Base-by-base conservation (phyloP, 164 flowering plant genomes). In the Echeveria elegans region DNA sequence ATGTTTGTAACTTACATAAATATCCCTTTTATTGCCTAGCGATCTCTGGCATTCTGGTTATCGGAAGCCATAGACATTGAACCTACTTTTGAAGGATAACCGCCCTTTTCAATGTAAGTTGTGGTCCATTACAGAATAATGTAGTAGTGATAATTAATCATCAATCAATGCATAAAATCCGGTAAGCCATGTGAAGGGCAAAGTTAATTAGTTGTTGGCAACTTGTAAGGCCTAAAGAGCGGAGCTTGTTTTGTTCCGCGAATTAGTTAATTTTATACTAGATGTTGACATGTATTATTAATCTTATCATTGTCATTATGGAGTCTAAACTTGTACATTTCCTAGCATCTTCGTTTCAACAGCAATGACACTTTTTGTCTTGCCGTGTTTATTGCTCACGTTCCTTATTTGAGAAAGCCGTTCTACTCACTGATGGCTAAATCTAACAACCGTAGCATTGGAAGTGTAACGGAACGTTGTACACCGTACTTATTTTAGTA, bases 1-100 rank as follows among this genome's bases (percentile, higher is more conserved):
- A n/a, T n/a, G n/a, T n/a, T n/a, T n/a, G n/a, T 56, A 56, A 70
- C 56, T 16, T 64, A 4, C 38, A 36, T 47, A 48, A 19, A 48
- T 23, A 5, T 16, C n/a, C 6, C 5, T 16, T 47, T 47, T 16
- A 16, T 47, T 4, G 15, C 48, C 14, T 43, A 1, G 18, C 4
- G n/a, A 47, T 16, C 5, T 4, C 18, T 47, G 21, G 16, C 21
- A 18, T 16, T 11, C 48, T 16, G 10, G 48, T 12, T 43, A 43
- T 15, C 14, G 18, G 14, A 43, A 16, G 10, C 48, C 18, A 5
- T 36, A 36, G 7, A 18, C 19, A 0, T 18, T 4, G 3, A 2
- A 4, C 2, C 2, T 7, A 7, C 45, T 40, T 40, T 7, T 11
- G 14, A 15, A 7, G 45, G 45, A 19, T n/a, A 41, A 41, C 45